Evolutionary conservation across 1,284 basidiomycete genomes (phyloP), one percentile per base, ranked within the genome.

Genomic region (Moesziomyces sp.): DNA sequence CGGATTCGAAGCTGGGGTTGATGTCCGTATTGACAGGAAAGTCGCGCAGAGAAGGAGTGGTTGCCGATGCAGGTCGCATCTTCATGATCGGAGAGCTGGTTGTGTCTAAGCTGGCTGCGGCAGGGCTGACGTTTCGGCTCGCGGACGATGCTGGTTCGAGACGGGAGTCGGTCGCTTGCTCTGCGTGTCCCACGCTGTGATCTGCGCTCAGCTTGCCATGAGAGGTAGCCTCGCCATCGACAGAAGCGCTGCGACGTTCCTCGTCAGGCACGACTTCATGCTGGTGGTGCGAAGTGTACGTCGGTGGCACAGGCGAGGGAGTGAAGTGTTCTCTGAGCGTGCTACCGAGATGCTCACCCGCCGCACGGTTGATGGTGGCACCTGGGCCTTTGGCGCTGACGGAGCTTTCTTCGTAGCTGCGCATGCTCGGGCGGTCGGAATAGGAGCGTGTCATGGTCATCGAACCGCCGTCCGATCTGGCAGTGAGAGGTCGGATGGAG

Each of bases 61-160:
- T 51, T 52, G 35, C 35, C 3, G 68, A 48, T 7, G 60, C 59
- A 4, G 59, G 47, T 6, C 46, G 59, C 42, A 73, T 52, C 57
- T 67, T 73, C 70, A 73, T 73, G 48, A 73, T 73, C 8, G 64
- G 64, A 11, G 70, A 73, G 53, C 57, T 54, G 11, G 58, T 35
- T 18, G 55, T 52, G 26, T 61, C 67, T 5, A 55, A 23, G 57
- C 70, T 73, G 46, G 46, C 50, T 11, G 56, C 48, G 30, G 46
- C 51, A 0, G 53, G 50, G 52, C 57, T 60, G 28, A 47, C 30
- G 26, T 64, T 48, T 44, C 42, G 60, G 46, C 46, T 11, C 13
- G 48, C 44, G 2, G 55, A 35, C 16, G 52, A 19, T 24, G 52
- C 46, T 19, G 50, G 44, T 9, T 49, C 28, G 1, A 13, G 9